Conservation (phyloP, 2,329 filamentous ascomycete genomes). For the Phyllosticta paracitricarpa region DNA sequence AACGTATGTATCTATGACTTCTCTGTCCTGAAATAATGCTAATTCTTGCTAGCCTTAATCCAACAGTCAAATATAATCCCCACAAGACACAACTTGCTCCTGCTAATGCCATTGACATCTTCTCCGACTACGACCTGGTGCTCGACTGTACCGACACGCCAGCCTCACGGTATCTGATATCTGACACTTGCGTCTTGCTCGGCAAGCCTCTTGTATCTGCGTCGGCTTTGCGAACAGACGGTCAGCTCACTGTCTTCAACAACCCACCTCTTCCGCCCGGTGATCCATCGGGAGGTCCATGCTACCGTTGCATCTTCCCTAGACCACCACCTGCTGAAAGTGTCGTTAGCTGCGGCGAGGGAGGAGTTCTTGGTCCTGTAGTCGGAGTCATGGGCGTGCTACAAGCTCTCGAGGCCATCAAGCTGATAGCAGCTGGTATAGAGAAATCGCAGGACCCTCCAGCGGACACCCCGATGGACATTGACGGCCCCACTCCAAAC, state of each 20-base stretch:
- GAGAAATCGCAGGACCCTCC: not conserved
- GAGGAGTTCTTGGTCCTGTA: conserved; percentile 83
- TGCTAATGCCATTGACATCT: conserved; percentile 55
- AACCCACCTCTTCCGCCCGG: conserved; percentile 58
- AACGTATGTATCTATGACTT: conserved; percentile 27
- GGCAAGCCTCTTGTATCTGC: conserved; percentile 76
- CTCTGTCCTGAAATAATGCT: not conserved
- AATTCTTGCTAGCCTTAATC: conserved; percentile 53
- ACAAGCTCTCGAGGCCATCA: conserved; percentile 82
- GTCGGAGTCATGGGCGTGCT: conserved; percentile 89
- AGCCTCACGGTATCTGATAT: conserved; percentile 82
- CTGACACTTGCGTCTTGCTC: conserved; percentile 75
- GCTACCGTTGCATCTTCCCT: conserved; percentile 89
- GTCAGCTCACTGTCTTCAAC: conserved; percentile 83
- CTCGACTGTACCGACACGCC: conserved; percentile 96
- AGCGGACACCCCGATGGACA: conserved; percentile 3
- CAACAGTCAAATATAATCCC: conserved; percentile 53
- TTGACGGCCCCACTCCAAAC: conserved; percentile 10
- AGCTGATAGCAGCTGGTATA: conserved; percentile 51
- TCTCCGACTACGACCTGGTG: conserved; percentile 67
- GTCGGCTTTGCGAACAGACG: conserved; percentile 78
- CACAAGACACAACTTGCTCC: conserved; percentile 58
- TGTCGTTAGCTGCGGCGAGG: conserved; percentile 81
- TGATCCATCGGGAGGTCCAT: conserved; percentile 56
- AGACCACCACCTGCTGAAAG: conserved; percentile 74